These are phyloP conservation scores for Fusarium oxysporum DNA, from an alignment of 2,329 filamentous ascomycete genomes.

Conservation along the genomic window DNA sequence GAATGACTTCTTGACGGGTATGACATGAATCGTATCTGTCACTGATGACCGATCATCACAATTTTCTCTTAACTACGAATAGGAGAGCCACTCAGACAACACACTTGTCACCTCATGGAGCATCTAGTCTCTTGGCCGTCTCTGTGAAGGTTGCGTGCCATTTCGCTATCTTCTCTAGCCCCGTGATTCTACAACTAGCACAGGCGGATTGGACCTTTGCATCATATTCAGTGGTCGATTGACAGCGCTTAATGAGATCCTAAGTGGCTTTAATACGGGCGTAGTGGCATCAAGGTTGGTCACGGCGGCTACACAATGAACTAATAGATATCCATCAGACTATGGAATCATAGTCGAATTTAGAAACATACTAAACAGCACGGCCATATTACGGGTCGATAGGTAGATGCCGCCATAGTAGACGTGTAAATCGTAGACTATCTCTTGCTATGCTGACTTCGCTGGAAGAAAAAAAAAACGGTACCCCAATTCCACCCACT, in stretches of 20 bases:
- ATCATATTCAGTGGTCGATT: neutral
- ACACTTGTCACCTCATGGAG: neutral
- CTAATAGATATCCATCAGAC: neutral
- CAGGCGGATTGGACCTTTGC: neutral
- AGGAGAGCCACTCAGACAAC: neutral
- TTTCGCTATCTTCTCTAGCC: slow-evolving; percentile 3
- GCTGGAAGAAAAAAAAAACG: neutral
- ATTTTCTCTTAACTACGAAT: neutral
- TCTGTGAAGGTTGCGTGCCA: neutral
- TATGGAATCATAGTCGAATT: neutral
- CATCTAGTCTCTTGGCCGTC: neutral
- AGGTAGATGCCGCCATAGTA: neutral
- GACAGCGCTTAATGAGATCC: neutral
- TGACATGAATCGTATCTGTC: neutral
- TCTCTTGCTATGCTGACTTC: neutral
- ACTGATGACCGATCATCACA: neutral
- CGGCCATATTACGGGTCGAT: neutral
- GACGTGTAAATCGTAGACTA: neutral
- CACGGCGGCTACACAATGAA: slow-evolving; percentile 11
- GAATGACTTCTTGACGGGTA: neutral
- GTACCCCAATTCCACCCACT: neutral
- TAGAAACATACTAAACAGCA: neutral
- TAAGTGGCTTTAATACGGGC: slow-evolving; percentile 11
- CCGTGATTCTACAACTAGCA: neutral
- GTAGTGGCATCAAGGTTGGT: neutral